A percentile compares a stretch with the other conserved stretches of the same genome.
phyloP scores from a whole-genome alignment of 2,329 filamentous ascomycete species.

The Talaromyces sp. region DNA sequence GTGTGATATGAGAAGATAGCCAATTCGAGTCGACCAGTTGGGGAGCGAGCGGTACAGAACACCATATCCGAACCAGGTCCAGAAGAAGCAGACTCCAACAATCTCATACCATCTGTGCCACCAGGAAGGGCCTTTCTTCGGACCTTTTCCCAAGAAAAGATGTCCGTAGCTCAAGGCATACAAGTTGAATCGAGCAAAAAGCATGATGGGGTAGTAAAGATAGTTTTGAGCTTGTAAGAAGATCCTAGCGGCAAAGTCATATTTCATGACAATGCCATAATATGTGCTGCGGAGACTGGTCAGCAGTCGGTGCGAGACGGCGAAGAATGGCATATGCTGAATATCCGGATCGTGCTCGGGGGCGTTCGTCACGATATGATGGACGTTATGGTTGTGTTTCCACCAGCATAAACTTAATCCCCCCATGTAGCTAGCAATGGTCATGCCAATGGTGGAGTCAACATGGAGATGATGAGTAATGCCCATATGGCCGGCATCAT shows the following conservation, averaged over 20 bases:
- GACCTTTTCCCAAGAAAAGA: constrained; percentile 67
- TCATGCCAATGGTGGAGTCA: constrained; percentile 82
- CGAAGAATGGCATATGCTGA: constrained; percentile 84
- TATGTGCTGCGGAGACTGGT: constrained; percentile 72
- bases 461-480: constrained; percentile 87
- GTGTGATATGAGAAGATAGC: constrained; percentile 78
- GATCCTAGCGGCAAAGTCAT: constrained; percentile 70
- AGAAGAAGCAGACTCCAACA: constrained; percentile 74
- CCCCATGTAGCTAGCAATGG: constrained; percentile 85
- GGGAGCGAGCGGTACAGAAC: constrained; percentile 73
- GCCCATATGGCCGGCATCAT: constrained; percentile 95
- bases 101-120: constrained; percentile 85
- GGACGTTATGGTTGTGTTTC: constrained; percentile 94
- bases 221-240: constrained; percentile 74
- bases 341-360: constrained; percentile 97
- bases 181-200: constrained; percentile 82
- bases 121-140: constrained; percentile 72
- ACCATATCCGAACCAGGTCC: constrained; percentile 83
- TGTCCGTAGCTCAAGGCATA: constrained; percentile 80
- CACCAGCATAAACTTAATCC: constrained; percentile 94
- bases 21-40: constrained; percentile 64
- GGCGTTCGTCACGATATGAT: constrained; percentile 93
- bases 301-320: constrained; percentile 78
- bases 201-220: constrained; percentile 78
- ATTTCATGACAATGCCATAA: constrained; percentile 77